Base-by-base conservation (phyloP, 148 eudicot species). In the Rhododendron mucronatum region DNA sequence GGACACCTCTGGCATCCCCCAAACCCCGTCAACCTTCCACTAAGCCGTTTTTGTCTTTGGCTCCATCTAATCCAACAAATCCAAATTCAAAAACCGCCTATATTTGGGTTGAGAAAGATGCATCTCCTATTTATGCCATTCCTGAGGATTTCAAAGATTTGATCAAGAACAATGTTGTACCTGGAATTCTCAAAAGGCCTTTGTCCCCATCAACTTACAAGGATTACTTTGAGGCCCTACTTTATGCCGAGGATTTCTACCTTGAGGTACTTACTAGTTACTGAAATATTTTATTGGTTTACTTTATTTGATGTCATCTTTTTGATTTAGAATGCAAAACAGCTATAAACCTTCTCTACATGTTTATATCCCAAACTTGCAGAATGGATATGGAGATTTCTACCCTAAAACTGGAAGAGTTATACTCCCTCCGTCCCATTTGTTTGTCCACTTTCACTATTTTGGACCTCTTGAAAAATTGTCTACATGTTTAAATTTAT, bases 211-310 rank as follows among this genome's bases (percentile, higher is more conserved):
- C 83, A 21, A 85, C 88, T 0, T 88, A 85, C 83, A 88, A 88
- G 87, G 83, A 88, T 41, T 88, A 85, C 87, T 88, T 88, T 78
- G 73, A 53, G 3, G 82, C 88, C 23, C 79, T 88, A 80, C 90
- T 88, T 47, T 83, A 88, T 85, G 90, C 90, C 10, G 87, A 88
- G 87, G 90, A 88, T 63, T 85, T 76, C 80, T 83, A 88, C 86
- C 39, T 88, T 39, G 86, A 88, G 90, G 90, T 88, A 85, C 59
- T 35, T 75, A 20, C 67, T 20, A 10, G 23, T n/a, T 30, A 37
- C 4, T 63, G 18, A 83, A 5, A 7, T 11, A 28, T 48, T 80
- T 15, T 12, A 2, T 26, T 45, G 13, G 35, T 48, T 11, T 80
- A 77, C 10, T 33, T n/a, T 50, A 26, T 28, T 50, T 6, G 2